Base-by-base conservation (phyloP, 2,329 filamentous ascomycete genomes). In the Pestalotiopsis sp. region DNA sequence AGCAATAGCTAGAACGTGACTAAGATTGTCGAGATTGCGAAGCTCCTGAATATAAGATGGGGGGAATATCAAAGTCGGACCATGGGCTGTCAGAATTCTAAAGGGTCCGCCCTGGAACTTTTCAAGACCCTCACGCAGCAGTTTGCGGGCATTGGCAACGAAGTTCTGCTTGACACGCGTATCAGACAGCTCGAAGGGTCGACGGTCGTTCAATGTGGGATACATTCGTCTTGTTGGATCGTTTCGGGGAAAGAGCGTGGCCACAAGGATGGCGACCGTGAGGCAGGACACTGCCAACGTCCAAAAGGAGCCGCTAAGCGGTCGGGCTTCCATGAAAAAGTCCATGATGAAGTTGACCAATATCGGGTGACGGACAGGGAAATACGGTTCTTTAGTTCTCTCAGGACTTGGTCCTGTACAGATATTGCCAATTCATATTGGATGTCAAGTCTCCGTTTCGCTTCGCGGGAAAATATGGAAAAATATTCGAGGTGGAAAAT, bases 1-100 rank as follows among this genome's bases (percentile, higher is more conserved):
- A 44, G 60, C 30, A 26, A 62, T 62, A 44, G 60, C 60, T 38
- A 26, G 60, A 62, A 62, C 60, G 35, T 62, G 60, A n/a, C 61
- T 64, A 2, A 64, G 40, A 55, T 64, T 35, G 40, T 64, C 61
- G 5, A 52, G 20, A 24, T 64, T 64, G 3, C 61, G 61, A 26
- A 64, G 39, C 61, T 64, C 61, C 7, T 64, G 40, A 11, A 24
- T 55, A 30, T 64, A 64, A 9, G 39, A 24, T 26, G 61, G 61
- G 1, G 61, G 40, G 4, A 64, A 26, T 13, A 64, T 64, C 10
- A 64, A 6, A 4, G 24, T 26, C 3, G 39, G 20, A 64, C 61
- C 61, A 35, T 52, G 39, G 22, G 56, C 61, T 7, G 61, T 55
- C 3, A 64, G 17, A 7, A 64, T 64, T 52, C 61, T 52, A 20